Evolutionary conservation across 2,329 filamentous ascomycete species (phyloP).

Genomic region (Venturia carpophila): DNA sequence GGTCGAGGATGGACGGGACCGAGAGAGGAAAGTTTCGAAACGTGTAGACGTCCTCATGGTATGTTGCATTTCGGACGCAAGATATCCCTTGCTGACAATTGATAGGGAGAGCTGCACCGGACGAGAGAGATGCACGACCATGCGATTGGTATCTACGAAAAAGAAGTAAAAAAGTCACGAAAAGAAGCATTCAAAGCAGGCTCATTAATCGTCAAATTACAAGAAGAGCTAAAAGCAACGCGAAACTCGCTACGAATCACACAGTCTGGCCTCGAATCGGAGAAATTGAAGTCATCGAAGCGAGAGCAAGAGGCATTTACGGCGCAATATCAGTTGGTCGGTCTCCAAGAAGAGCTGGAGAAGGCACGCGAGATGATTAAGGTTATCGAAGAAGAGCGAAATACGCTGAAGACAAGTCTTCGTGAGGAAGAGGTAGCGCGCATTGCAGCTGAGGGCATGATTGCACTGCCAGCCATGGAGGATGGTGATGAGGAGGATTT

Average conservation of each 20-base stretch:
- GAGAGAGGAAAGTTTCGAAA: slow-evolving; percentile 59
- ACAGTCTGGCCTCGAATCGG: slow-evolving; percentile 53
- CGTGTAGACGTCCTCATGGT: slow-evolving; percentile 64
- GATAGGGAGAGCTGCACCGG: slow-evolving; percentile 60
- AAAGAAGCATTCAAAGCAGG: slow-evolving; percentile 73
- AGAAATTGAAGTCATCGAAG: slow-evolving; percentile 53
- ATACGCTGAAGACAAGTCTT: slow-evolving; percentile 62
- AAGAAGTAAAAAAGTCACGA: slow-evolving; percentile 60
- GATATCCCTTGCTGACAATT: slow-evolving; percentile 35
- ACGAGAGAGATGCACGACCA: slow-evolving; percentile 56
- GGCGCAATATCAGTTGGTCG: slow-evolving; percentile 57
- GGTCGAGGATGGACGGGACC: slow-evolving; percentile 56
- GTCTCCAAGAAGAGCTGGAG: slow-evolving; percentile 58
- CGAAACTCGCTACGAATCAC: slow-evolving; percentile 47
- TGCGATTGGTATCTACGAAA: slow-evolving; percentile 53
- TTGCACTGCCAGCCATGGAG: slow-evolving; percentile 52
- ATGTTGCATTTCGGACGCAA: slow-evolving; percentile 35
- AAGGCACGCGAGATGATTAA: slow-evolving; percentile 55
- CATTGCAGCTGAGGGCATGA: slow-evolving; percentile 62
- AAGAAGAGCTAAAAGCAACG: slow-evolving; percentile 62
- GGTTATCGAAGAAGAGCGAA: slow-evolving; percentile 64
- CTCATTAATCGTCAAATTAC: slow-evolving; percentile 59
- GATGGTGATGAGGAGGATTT: slow-evolving; percentile 49
- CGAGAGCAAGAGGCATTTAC: slow-evolving; percentile 63
- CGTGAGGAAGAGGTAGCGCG: slow-evolving; percentile 66